Base-by-base conservation (phyloP, 192 early-diverging fungal genomes). In the Coemansia sp. region DNA sequence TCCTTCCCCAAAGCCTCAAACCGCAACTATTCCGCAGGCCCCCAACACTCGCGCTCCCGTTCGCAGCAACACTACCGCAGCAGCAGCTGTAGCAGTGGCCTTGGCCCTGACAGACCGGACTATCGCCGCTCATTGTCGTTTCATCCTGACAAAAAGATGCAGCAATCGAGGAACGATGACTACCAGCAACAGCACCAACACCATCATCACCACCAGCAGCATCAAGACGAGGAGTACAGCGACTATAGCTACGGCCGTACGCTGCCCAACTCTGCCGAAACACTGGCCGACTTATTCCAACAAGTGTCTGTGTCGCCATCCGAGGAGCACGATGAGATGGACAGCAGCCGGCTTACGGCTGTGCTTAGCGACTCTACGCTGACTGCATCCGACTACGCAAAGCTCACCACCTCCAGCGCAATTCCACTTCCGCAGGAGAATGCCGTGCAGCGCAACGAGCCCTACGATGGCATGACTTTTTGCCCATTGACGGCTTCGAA, bases 351-450 rank as follows among this genome's bases (percentile, higher is more conserved):
- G 52, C 52, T 54, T 54, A 30, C 52, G 29, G 33, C 25, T 19
- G 29, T n/a, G 20, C n/a, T n/a, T n/a, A 33, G 14, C 52, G 52
- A 54, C 52, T n/a, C 52, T 29, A 33, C 52, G 11, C 27, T 54
- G 52, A 54, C 30, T 3, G 52, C 52, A n/a, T 2, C 30, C 14
- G 52, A 54, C 30, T 19, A 31, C 9, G 27, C 25, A 9, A 54
- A 14, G 3, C 27, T 54, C 15, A 66, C 33, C 57, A 66, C 57
- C 38, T 66, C 59, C 40, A 66, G 64, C 40, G 22, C 50, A 34
- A 66, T 50, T 38, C 17, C 22, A 66, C 57, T 40, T 4, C 11
- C 40, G 30, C 57, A 28, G 40, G 31, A 53, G 38, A 17, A 44
- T 6, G 52, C 15, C 2, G 17, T 66, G 37, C 56, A 59, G 57